phyloP scores from a whole-genome alignment of 140 eudicot species.

The Senecio squalidus region DNA sequence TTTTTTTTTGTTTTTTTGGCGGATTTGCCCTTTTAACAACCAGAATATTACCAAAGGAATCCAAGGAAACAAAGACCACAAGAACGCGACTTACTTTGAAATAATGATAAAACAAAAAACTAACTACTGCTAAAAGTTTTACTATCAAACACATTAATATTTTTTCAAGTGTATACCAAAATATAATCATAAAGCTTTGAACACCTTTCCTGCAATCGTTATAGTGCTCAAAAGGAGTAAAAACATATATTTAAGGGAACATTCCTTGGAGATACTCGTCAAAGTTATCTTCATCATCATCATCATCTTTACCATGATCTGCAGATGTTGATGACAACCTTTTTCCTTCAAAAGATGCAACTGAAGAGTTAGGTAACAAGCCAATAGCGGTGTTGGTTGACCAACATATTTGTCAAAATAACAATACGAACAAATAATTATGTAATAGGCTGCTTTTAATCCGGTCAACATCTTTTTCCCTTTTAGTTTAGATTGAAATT shows the following conservation, averaged over 20 bases:
- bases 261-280: slow-evolving; percentile 80
- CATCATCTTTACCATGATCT: slow-evolving; percentile 28
- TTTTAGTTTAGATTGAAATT: no score
- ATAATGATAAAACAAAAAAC: background rate
- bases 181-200: background rate
- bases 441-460: no score
- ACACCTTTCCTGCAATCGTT: background rate
- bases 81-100: background rate
- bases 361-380: background rate
- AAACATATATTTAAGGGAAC: slow-evolving; percentile 46
- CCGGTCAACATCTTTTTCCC: no score
- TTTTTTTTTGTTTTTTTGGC: no score
- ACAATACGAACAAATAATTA: no score
- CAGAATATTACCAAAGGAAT: no score
- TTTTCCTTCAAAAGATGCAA: slow-evolving; percentile 39
- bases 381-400: background rate
- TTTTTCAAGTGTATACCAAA: background rate
- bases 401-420: background rate
- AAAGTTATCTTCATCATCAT: slow-evolving; percentile 55
- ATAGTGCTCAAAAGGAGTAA: background rate
- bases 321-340: slow-evolving; percentile 32
- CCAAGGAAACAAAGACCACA: no score
- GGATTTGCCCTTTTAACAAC: no score
- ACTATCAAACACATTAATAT: background rate
- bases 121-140: no score